These are phyloP conservation scores for Hypoxylon sp. DNA, from an alignment of 2,329 filamentous ascomycete species.

Conservation along the genomic window DNA sequence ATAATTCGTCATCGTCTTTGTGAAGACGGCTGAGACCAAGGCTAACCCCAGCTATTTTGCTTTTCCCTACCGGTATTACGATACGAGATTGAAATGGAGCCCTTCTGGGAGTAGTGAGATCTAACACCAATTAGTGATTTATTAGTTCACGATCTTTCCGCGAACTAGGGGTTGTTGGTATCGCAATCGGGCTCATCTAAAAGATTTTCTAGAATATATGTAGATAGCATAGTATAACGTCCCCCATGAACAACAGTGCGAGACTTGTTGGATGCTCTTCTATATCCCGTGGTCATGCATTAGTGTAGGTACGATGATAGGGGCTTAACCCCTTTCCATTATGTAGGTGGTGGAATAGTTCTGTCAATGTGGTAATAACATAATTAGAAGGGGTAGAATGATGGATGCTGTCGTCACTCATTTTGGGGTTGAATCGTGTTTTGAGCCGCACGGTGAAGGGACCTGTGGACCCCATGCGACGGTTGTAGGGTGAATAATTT, in stretches of 20 bases:
- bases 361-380: not conserved
- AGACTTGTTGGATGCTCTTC: not conserved
- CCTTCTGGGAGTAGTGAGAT: not conserved
- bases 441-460: constrained; percentile 21
- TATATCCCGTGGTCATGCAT: not conserved
- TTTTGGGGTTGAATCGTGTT: constrained; percentile 23
- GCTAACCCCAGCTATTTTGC: not conserved
- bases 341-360: not conserved
- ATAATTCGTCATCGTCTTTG: constrained; percentile 20
- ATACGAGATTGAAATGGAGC: not conserved
- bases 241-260: not conserved
- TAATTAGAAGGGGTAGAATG: not conserved
- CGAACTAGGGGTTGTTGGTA: not conserved
- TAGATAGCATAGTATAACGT: not conserved
- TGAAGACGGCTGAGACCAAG: not conserved
- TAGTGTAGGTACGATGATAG: not conserved
- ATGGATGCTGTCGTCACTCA: constrained; percentile 12
- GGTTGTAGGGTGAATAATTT: not conserved
- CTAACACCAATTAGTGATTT: not conserved
- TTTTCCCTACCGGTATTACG: not conserved
- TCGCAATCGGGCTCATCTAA: not conserved
- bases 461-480: not conserved
- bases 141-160: not conserved
- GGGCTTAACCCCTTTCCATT: not conserved
- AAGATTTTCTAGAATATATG: not conserved